These are phyloP conservation scores for Pleurozium schreberi DNA, from an alignment of 225 moss, liverwort and hornwort genomes.

Conservation along the genomic window DNA sequence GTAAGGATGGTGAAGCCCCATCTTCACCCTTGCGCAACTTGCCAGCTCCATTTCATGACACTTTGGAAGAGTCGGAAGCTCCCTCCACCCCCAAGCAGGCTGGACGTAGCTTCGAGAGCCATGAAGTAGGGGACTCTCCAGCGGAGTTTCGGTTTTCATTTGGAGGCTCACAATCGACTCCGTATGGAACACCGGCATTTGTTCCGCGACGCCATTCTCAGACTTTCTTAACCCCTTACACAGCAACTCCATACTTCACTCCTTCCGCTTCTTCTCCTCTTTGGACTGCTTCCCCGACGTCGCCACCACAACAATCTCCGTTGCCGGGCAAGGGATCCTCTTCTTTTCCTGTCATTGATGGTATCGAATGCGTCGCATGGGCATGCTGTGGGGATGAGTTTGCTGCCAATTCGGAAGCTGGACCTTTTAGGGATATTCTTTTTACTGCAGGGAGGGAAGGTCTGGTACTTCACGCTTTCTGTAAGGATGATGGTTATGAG, in stretches of 20 bases:
- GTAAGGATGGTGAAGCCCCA: background rate
- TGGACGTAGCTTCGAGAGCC: background rate
- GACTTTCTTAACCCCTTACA: conserved; percentile 18
- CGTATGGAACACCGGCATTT: conserved; percentile 30
- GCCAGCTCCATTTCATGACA: background rate
- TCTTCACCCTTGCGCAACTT: conserved; percentile 9
- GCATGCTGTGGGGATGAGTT: conserved; percentile 60
- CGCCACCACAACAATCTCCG: background rate
- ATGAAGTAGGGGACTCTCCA: background rate
- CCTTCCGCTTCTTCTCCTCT: conserved; percentile 38
- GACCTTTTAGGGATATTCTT: conserved; percentile 65
- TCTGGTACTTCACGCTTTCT: conserved; percentile 56
- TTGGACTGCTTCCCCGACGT: conserved; percentile 10
- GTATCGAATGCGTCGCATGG: conserved; percentile 63
- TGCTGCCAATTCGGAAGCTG: conserved; percentile 42
- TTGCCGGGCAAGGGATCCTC: conserved; percentile 2
- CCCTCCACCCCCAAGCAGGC: conserved; percentile 27
- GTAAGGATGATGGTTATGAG: background rate
- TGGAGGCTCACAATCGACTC: conserved; percentile 3
- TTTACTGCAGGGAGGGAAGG: conserved; percentile 52
- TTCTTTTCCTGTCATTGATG: conserved; percentile 41
- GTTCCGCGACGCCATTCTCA: conserved; percentile 13
- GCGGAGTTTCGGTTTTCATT: conserved; percentile 14
- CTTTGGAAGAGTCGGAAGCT: conserved; percentile 2
- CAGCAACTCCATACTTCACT: conserved; percentile 48